Evolutionary conservation across 2,329 filamentous ascomycete genomes (phyloP).

Genomic region (Claviceps arundinis): DNA sequence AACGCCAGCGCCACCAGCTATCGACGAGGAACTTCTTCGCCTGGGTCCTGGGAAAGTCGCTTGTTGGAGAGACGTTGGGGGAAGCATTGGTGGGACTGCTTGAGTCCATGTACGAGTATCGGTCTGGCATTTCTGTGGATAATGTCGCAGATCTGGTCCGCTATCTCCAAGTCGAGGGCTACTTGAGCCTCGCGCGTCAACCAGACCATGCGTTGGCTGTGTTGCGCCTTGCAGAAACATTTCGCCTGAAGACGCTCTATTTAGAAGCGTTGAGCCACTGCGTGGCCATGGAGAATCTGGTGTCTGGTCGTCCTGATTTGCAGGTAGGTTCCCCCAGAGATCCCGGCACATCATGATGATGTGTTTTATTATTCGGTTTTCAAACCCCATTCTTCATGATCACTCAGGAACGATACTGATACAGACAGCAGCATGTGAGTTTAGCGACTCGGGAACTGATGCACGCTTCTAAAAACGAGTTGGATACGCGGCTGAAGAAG

Average conservation of each 20-base stretch:
- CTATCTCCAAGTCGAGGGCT: constrained; percentile 58
- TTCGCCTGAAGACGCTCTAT: constrained; percentile 51
- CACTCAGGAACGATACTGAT: not conserved
- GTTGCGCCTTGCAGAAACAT: constrained; percentile 54
- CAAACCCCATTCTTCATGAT: too few relatives aligned
- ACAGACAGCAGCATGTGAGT: constrained; percentile 32
- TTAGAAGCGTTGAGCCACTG: constrained; percentile 64
- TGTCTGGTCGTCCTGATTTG: constrained; percentile 46
- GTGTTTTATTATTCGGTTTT: too few relatives aligned
- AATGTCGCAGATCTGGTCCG: constrained; percentile 37
- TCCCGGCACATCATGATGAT: too few relatives aligned
- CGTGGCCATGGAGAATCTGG: constrained; percentile 57
- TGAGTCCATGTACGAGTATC: constrained; percentile 49
- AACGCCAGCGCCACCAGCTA: constrained; percentile 49
- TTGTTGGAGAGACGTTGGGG: constrained; percentile 57
- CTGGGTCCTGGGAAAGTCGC: constrained; percentile 49
- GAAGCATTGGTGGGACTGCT: constrained; percentile 50
- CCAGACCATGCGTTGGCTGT: constrained; percentile 56
- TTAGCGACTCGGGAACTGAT: constrained; percentile 51
- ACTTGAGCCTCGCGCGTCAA: constrained; percentile 51
- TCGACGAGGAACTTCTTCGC: constrained; percentile 66
- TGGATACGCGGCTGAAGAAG: constrained; percentile 49
- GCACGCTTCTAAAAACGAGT: constrained; percentile 46
- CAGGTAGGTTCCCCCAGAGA: constrained; percentile 30
- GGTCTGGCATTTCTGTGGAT: constrained; percentile 41